Base-by-base conservation (phyloP, 2,329 filamentous ascomycete species). In the Cercospora citrullina region DNA sequence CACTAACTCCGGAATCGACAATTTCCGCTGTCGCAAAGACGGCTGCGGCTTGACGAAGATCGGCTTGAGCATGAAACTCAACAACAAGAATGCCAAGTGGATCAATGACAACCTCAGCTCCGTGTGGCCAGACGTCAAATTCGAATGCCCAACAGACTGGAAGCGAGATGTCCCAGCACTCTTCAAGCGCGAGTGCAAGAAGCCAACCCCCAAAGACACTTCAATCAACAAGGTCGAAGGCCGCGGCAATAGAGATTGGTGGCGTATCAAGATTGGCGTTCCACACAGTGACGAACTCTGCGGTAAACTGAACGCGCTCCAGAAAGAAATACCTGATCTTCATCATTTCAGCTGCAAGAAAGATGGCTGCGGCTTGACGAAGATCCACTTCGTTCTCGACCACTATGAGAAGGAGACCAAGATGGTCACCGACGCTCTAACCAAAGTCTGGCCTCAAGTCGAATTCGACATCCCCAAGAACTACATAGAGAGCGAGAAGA, bases 241-340 rank as follows among this genome's bases (percentile, higher is more conserved):
- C 16, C 0, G 2, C 36, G 36, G 36, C 36, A n/a, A n/a, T n/a
- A n/a, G 36, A n/a, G 36, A 39, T 39, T 39, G 36, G 36, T 59
- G 55, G 55, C 55, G 31, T n/a, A 61, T 61, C 59, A 61, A 48
- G 33, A 61, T 61, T 4, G 59, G 33, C n/a, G 33, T 42, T n/a
- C 48, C 48, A 1, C n/a, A 61, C 36, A 42, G 33, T 2, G 2
- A 61, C 9, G 59, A 61, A 36, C 31, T 42, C 33, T 45, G 59
- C 33, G 28, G 55, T 9, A 59, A 59, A 36, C 55, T 59, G 2
- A 10, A 59, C 5, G 12, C 16, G 1, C 16, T 36, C n/a, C 55
- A 16, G 6, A 28, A 30, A 26, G 8, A 31, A 18, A 18, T 12
- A 5, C n/a, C 28, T 6, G 28, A 36, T 21, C 0, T 59, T 6